Evolutionary conservation across 495 filamentous ascomycete species (phyloP).

Genomic region (Hypoxylon cercidicola): DNA sequence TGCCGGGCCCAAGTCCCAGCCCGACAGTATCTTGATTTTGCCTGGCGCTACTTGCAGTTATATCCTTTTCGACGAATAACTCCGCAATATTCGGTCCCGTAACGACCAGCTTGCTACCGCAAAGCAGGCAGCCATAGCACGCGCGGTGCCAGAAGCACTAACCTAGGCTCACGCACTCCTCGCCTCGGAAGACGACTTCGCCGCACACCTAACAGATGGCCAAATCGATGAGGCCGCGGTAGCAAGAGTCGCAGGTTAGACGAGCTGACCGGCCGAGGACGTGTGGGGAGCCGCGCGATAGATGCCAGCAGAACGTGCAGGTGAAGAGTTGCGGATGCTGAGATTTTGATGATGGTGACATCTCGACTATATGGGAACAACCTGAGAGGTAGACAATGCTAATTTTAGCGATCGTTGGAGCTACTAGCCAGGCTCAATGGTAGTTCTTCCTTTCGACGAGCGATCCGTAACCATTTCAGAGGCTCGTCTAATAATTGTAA

Average conservation of each 20-base stretch:
- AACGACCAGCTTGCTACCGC: slow-evolving; percentile 42
- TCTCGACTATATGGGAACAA: background rate
- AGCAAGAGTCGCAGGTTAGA: slow-evolving; percentile 54
- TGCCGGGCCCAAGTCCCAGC: slow-evolving; percentile 14
- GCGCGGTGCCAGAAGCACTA: slow-evolving; percentile 62
- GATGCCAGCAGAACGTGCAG: slow-evolving; percentile 61
- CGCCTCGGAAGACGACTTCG: slow-evolving; percentile 54
- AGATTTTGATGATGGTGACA: background rate
- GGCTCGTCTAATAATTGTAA: slow-evolving; percentile 1
- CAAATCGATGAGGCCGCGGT: slow-evolving; percentile 51
- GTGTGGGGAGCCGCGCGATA: slow-evolving; percentile 36
- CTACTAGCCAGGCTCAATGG: background rate
- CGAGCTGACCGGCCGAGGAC: slow-evolving; percentile 47
- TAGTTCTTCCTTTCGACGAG: background rate
- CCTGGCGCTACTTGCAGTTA: background rate
- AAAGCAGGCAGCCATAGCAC: slow-evolving; percentile 61
- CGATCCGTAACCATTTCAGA: background rate
- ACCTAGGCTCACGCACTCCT: slow-evolving; percentile 57
- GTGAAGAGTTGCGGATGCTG: slow-evolving; percentile 47
- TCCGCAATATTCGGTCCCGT: slow-evolving; percentile 21
- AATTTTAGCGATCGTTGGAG: background rate
- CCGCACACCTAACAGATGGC: slow-evolving; percentile 63
- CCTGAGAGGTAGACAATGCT: background rate
- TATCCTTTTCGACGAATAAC: slow-evolving; percentile 19
- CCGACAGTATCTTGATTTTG: background rate